Evolutionary conservation across 78 protist genomes (phyloP).

Genomic region (Dictyostelium citrinum): DNA sequence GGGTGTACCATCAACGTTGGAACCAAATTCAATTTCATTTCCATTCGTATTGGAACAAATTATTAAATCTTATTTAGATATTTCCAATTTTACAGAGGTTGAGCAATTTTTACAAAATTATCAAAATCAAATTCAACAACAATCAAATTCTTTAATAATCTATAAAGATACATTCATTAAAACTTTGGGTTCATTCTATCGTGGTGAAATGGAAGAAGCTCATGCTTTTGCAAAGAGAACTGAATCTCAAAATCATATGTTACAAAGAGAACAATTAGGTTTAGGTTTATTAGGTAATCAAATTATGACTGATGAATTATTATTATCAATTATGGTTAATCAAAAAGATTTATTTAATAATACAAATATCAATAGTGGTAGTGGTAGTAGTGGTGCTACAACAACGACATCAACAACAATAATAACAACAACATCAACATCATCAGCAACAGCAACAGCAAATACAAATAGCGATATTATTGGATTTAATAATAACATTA

Average conservation of each 20-base stretch:
- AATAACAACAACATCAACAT: not conserved
- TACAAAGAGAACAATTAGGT: not conserved
- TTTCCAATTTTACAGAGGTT: constrained; percentile 39
- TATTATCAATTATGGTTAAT: constrained; percentile 20
- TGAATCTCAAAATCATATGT: not conserved
- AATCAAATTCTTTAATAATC: not conserved
- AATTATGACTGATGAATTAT: constrained; percentile 38
- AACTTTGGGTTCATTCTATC: constrained; percentile 9
- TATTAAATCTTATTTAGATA: constrained; percentile 35
- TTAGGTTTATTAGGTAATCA: constrained; percentile 29
- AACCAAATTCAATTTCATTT: constrained; percentile 27
- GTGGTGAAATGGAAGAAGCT: constrained; percentile 26
- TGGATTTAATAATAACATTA: not conserved
- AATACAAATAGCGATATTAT: not conserved
- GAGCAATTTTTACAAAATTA: constrained; percentile 19
- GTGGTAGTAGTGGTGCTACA: not conserved
- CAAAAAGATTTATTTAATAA: constrained; percentile 1
- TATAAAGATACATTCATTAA: constrained; percentile 16
- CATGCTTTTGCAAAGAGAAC: not conserved
- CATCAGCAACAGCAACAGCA: not conserved
- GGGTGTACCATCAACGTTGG: not conserved
- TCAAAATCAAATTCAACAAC: not conserved
- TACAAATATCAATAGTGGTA: not conserved
- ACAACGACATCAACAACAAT: not conserved
- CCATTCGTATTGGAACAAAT: constrained; percentile 67